These are phyloP conservation scores for Inosperma sp. DNA, from an alignment of 768 basidiomycete genomes.

Conservation along the genomic window DNA sequence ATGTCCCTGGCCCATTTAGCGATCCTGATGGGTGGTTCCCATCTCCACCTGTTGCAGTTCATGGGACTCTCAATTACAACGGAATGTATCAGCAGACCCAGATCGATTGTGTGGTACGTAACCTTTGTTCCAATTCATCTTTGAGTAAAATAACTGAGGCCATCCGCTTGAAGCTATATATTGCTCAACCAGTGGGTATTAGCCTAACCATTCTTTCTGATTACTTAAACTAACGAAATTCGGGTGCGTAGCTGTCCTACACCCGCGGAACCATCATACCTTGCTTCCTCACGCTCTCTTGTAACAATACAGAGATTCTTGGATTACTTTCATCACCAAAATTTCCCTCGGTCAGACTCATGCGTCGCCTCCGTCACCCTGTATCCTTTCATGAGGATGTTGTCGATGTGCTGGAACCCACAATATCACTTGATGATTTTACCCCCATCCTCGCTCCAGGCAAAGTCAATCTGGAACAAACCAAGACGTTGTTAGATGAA, in stretches of 20 bases:
- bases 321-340: conserved; percentile 15
- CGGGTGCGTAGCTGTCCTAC: conserved; percentile 25
- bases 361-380: conserved; percentile 15
- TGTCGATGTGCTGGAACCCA: too few relatives aligned
- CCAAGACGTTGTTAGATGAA: not conserved
- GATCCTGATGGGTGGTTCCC: conserved; percentile 24
- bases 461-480: not conserved
- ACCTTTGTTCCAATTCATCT: too few relatives aligned
- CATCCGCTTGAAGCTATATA: conserved; percentile 13
- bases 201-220: not conserved
- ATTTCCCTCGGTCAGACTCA: conserved; percentile 14
- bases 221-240: not conserved
- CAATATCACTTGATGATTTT: too few relatives aligned
- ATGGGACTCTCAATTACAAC: conserved; percentile 6
- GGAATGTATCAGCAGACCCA: conserved; percentile 7
- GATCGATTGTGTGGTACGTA: conserved; percentile 19
- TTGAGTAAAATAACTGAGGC: too few relatives aligned
- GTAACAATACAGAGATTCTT: conserved; percentile 18
- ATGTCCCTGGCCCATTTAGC: conserved; percentile 16
- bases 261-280: conserved; percentile 25
- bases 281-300: conserved; percentile 18
- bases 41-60: conserved; percentile 6
- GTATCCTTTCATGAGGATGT: not conserved
- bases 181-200: conserved; percentile 17
- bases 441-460: too few relatives aligned